Evolutionary conservation across 768 basidiomycete genomes (phyloP), one percentile per base, ranked within the genome.

Genomic region (Lactarius hengduanensis): DNA sequence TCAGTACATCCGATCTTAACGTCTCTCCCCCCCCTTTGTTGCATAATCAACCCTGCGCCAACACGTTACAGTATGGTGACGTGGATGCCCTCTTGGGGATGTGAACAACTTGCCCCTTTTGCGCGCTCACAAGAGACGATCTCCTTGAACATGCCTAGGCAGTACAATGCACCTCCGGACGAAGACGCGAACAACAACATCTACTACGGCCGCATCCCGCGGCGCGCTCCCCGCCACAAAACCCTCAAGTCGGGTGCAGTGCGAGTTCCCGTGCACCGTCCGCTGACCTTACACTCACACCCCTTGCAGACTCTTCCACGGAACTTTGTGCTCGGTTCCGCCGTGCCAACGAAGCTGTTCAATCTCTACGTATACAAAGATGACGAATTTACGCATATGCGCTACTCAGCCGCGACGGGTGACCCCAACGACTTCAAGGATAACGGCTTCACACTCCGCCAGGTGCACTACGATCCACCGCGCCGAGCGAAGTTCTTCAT

Each of bases 191-290:
- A 81, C 57, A 83, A 73, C 72, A 89, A n/a, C n/a, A n/a, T 92
- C 64, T 82, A 92, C 22, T 98, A 96, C 74, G 96, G 96, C 0
- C 80, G 89, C 13, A 94, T 97, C 65, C 96, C 96, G 0, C 92
- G 95, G 73, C 83, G 95, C 26, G 90, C 97, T 1, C 90, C 93
- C 0, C 79, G 96, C 58, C 79, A 94, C 81, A 96, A 96, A 82
- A 98, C 96, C 0, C 87, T 94, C 75, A 98, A 97, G 80, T n/a
- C 71, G 91, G 91, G 84, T 89, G 71, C 80, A n/a, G n/a, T n/a
- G n/a, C n/a, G 86, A 83, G 18, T 10, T 30, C 20, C 16, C 5
- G 16, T 50, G 34, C 41, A 43, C 18, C 38, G 47, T 36, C 54
- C 36, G 7, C 59, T 60, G 56, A 41, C 53, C 38, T 26, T 9